Conservation (phyloP, 495 filamentous ascomycete species). For the Hapsidospora chrysogenum region DNA sequence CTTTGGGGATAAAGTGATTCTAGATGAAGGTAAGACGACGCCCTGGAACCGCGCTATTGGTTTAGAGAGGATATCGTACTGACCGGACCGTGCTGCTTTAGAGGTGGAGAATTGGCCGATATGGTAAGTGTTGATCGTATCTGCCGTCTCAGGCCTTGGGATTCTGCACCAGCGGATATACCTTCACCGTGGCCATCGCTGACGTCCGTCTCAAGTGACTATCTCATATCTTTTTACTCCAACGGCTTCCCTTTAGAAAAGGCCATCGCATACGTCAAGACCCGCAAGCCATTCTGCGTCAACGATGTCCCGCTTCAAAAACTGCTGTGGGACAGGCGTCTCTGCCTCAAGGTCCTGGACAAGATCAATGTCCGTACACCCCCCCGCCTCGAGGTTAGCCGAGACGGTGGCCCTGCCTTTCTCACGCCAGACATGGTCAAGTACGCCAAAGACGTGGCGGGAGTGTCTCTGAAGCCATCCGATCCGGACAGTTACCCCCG, state of each 20-base stretch:
- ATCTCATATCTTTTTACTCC: constrained; percentile 92
- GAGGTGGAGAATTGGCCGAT: constrained; percentile 60
- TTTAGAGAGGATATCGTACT: background rate
- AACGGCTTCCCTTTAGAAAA: constrained; percentile 96
- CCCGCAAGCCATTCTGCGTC: constrained; percentile 89
- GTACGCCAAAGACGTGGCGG: constrained; percentile 61
- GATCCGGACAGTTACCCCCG: constrained; percentile 47
- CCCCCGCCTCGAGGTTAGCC: constrained; percentile 76
- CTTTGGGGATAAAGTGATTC: constrained; percentile 95
- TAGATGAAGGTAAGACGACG: constrained; percentile 59
- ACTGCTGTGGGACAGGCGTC: constrained; percentile 85
- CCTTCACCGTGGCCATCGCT: constrained; percentile 2
- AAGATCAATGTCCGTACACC: constrained; percentile 79
- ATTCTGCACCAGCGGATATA: no score
- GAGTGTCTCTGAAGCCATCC: constrained; percentile 59
- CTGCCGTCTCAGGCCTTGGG: no score
- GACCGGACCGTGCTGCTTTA: constrained; percentile 7
- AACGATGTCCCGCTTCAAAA: constrained; percentile 98
- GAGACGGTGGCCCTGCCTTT: constrained; percentile 77
- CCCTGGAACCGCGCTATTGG: background rate
- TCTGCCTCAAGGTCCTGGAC: constrained; percentile 78
- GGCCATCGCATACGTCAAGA: constrained; percentile 80
- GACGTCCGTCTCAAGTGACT: constrained; percentile 43
- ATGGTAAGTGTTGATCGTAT: constrained; percentile 20
- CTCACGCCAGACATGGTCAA: constrained; percentile 59